Conservation (phyloP, 2,329 filamentous ascomycete genomes). For the Alternaria ventricosa region DNA sequence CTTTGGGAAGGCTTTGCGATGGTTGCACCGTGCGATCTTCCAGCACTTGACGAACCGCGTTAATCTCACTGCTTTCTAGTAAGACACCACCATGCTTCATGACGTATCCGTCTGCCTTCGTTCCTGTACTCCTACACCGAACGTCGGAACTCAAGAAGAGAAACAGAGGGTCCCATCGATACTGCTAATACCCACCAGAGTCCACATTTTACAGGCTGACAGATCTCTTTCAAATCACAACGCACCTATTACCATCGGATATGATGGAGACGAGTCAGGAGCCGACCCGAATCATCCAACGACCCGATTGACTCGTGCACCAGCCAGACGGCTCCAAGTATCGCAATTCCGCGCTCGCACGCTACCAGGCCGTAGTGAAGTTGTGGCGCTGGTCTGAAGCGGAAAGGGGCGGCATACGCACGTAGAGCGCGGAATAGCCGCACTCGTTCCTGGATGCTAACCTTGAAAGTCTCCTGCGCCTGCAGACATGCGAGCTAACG, state of each 20-base stretch:
- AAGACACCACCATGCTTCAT: not conserved
- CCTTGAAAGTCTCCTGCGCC: slow-evolving; percentile 8
- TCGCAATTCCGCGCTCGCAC: slow-evolving; percentile 3
- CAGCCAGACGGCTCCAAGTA: not conserved
- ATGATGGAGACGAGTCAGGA: slow-evolving; percentile 14
- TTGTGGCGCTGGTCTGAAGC: slow-evolving; percentile 1
- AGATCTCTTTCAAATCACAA: slow-evolving; percentile 6
- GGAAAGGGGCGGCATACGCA: slow-evolving; percentile 5
- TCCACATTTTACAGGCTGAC: slow-evolving; percentile 17
- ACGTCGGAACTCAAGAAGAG: not conserved
- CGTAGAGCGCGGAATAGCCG: not conserved
- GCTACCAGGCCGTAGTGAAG: slow-evolving; percentile 1
- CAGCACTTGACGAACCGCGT: slow-evolving; percentile 5
- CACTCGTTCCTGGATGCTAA: slow-evolving; percentile 16
- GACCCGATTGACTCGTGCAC: slow-evolving; percentile 9
- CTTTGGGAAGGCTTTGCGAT: slow-evolving; percentile 17
- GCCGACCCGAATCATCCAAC: slow-evolving; percentile 2
- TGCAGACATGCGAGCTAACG: slow-evolving; percentile 3
- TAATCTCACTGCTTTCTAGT: not conserved
- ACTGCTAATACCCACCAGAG: slow-evolving; percentile 6
- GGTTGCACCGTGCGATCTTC: not conserved
- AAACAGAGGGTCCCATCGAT: not conserved
- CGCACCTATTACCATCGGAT: slow-evolving; percentile 9
- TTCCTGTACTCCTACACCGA: not conserved
- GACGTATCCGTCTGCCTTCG: not conserved